Percentiles rank a stretch among this genome's conserved stretches.
These are phyloP conservation scores for Neopestalotiopsis sp. DNA, from an alignment of 2,329 filamentous ascomycete genomes.

Conservation along the genomic window DNA sequence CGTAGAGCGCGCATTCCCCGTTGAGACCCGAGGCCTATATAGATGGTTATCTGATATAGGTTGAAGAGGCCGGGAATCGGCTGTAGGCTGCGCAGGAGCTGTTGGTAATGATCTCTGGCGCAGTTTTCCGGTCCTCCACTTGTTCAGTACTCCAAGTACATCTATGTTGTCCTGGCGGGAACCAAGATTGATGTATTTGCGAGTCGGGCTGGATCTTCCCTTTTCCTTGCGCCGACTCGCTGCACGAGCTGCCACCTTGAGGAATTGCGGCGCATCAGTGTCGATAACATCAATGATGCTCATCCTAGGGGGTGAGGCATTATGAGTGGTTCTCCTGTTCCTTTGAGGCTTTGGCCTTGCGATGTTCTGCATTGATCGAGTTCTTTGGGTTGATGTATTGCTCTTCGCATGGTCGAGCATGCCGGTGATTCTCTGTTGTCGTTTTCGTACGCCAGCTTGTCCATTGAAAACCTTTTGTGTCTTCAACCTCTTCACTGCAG, in stretches of 20 bases:
- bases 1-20: constrained; percentile 19
- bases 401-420: constrained; percentile 30
- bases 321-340: constrained; percentile 20
- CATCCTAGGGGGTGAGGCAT: constrained; percentile 49
- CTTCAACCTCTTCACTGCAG: constrained; percentile 35
- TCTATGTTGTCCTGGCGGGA: constrained; percentile 66
- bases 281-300: constrained; percentile 68
- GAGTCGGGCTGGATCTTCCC: constrained; percentile 60
- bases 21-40: constrained; percentile 14
- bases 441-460: constrained; percentile 28
- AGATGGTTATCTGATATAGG: constrained; percentile 30
- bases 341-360: constrained; percentile 16
- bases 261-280: constrained; percentile 58
- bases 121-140: constrained; percentile 63
- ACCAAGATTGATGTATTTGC: constrained; percentile 65
- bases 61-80: constrained; percentile 26
- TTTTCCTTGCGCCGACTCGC: constrained; percentile 52
- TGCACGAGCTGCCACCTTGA: constrained; percentile 66
- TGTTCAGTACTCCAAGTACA: constrained; percentile 55
- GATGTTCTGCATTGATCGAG: constrained; percentile 14
- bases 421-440: constrained; percentile 38
- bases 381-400: constrained; percentile 4
- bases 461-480: constrained; percentile 39
- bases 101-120: constrained; percentile 45
- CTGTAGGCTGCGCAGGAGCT: constrained; percentile 29